Evolutionary conservation across 2,329 filamentous ascomycete genomes (phyloP).

Genomic region (Xylariaceae sp.): DNA sequence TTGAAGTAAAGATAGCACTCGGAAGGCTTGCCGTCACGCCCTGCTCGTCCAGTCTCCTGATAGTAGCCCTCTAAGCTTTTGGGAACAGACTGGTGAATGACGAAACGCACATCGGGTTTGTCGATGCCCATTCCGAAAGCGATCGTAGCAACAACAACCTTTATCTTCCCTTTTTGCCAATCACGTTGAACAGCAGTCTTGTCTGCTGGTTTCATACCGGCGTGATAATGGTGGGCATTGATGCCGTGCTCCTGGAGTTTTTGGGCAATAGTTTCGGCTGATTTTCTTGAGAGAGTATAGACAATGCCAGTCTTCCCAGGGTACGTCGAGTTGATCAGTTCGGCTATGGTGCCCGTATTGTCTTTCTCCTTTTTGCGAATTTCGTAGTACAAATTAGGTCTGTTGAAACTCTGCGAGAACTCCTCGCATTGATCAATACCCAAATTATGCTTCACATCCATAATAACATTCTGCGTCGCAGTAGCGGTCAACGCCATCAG

Average conservation of each 20-base stretch:
- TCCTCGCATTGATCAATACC: slow-evolving; percentile 72
- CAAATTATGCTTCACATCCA: slow-evolving; percentile 90
- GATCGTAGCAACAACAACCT: slow-evolving; percentile 96
- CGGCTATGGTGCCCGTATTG: slow-evolving; percentile 49
- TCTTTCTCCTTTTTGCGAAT: slow-evolving; percentile 68
- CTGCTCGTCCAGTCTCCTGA: slow-evolving; percentile 93
- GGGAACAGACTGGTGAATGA: slow-evolving; percentile 87
- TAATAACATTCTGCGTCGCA: slow-evolving; percentile 86
- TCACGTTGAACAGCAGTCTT: slow-evolving; percentile 69
- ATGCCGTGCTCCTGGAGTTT: slow-evolving; percentile 63
- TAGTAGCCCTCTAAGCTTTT: slow-evolving; percentile 98
- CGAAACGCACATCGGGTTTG: slow-evolving; percentile 93
- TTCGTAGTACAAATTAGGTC: slow-evolving; percentile 90
- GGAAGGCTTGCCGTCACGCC: slow-evolving; percentile 81
- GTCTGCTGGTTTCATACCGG: slow-evolving; percentile 63
- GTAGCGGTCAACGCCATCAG: slow-evolving; percentile 95
- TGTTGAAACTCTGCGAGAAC: slow-evolving; percentile 92
- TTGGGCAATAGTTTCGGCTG: slow-evolving; percentile 74
- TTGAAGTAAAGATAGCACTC: slow-evolving; percentile 88
- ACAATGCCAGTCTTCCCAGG: slow-evolving; percentile 77
- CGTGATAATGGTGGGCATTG: slow-evolving; percentile 80
- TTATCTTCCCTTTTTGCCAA: slow-evolving; percentile 77
- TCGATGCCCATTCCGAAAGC: slow-evolving; percentile 99
- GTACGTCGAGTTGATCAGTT: slow-evolving; percentile 69
- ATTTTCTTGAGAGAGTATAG: slow-evolving; percentile 83